Conservation (phyloP, 2,329 filamentous ascomycete genomes). For the Emericellopsis atlantica region DNA sequence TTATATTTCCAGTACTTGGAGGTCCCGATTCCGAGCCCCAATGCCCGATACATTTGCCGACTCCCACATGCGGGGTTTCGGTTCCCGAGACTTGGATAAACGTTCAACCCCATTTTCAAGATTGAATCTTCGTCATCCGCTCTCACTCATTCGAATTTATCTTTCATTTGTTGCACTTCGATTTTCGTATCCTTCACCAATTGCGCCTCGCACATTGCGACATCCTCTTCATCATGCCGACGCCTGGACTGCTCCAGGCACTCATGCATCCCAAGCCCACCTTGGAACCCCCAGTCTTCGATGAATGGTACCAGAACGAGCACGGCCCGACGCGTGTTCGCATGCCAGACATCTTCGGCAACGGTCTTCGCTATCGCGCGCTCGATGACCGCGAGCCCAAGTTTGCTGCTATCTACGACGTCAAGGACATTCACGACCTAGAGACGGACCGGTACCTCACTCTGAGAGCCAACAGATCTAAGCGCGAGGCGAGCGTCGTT, state of each 20-base stretch:
- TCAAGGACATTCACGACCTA: slow-evolving; percentile 60
- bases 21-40: no score
- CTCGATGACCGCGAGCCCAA: slow-evolving; percentile 49
- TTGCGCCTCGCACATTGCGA: not conserved
- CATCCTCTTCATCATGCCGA: slow-evolving; percentile 16
- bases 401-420: slow-evolving; percentile 74
- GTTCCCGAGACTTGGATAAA: no score
- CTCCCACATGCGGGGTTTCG: no score
- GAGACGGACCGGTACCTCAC: slow-evolving; percentile 57
- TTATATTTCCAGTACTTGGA: no score
- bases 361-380: slow-evolving; percentile 69
- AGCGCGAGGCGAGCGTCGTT: slow-evolving; percentile 40
- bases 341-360: slow-evolving; percentile 58
- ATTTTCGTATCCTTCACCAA: no score
- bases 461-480: slow-evolving; percentile 44
- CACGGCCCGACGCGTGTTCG: slow-evolving; percentile 74
- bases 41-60: no score
- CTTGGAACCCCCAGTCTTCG: slow-evolving; percentile 58
- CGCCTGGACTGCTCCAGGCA: slow-evolving; percentile 66
- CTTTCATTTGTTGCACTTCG: no score
- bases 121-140: no score
- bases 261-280: slow-evolving; percentile 68
- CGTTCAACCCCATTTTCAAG: no score
- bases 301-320: slow-evolving; percentile 93
- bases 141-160: no score